These are phyloP conservation scores for Chaetomium olivaceum DNA, from an alignment of 2,329 filamentous ascomycete genomes.

Conservation along the genomic window DNA sequence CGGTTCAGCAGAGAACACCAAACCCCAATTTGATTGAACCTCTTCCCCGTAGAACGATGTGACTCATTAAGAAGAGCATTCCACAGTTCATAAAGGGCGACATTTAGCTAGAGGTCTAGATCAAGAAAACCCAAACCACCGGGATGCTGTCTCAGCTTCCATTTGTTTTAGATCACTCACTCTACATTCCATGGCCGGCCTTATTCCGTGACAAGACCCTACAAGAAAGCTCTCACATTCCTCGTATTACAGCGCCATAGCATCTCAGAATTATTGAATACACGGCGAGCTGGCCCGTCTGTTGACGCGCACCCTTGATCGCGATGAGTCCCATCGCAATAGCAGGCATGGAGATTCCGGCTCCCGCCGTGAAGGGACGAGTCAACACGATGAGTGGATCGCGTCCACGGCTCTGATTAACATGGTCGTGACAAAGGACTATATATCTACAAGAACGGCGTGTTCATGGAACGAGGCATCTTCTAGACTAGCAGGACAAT, in stretches of 20 bases:
- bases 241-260: not conserved
- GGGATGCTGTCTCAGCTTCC: not conserved
- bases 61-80: not conserved
- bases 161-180: not conserved
- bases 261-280: not conserved
- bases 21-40: not conserved
- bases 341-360: constrained; percentile 11
- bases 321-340: not conserved
- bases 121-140: not conserved
- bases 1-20: no score
- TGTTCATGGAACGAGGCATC: not conserved
- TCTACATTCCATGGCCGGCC: not conserved
- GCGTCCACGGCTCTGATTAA: not conserved
- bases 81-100: not conserved
- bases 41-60: not conserved
- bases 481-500: constrained; percentile 7
- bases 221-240: not conserved
- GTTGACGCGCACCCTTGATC: not conserved
- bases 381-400: not conserved
- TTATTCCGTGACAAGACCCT: not conserved
- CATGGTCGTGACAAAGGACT: not conserved
- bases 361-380: not conserved
- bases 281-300: not conserved
- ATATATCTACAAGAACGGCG: constrained; percentile 20
- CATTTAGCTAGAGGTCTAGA: constrained; percentile 13